A percentile compares a stretch with the other conserved stretches of the same genome.
phyloP scores from a whole-genome alignment of 257 asterid species.

The Vinca minor region DNA sequence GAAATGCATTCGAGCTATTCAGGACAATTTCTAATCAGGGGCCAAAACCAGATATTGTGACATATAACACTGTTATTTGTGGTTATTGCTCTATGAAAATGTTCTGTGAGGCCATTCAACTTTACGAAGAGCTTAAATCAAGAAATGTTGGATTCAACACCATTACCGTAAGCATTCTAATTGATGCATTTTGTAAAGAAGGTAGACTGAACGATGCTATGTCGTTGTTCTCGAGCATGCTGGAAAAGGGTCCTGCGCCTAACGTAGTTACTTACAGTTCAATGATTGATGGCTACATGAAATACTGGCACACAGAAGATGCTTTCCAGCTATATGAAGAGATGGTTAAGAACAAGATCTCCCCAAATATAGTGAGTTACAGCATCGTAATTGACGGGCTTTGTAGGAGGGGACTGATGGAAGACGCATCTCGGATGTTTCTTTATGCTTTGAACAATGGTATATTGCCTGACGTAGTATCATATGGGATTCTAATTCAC shows the following conservation, averaged over 20 bases:
- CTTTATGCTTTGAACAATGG: slow-evolving; percentile 25
- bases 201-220: slow-evolving; percentile 21
- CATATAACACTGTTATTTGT: slow-evolving; percentile 18
- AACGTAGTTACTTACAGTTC: slow-evolving; percentile 20
- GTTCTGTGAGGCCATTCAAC: slow-evolving; percentile 12
- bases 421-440: slow-evolving; percentile 19
- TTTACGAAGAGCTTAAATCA: slow-evolving; percentile 16
- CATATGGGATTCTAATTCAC: slow-evolving; percentile 31
- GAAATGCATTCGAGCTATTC: slow-evolving; percentile 31
- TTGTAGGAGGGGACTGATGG: slow-evolving; percentile 20
- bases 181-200: slow-evolving; percentile 15
- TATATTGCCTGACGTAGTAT: slow-evolving; percentile 28
- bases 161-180: neutral
- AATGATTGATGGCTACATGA: slow-evolving; percentile 25
- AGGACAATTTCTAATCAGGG: slow-evolving; percentile 16
- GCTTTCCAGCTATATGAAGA: slow-evolving; percentile 18
- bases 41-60: slow-evolving; percentile 12
- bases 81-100: slow-evolving; percentile 19
- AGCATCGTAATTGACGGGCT: slow-evolving; percentile 27
- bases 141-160: neutral
- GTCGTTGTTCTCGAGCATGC: slow-evolving; percentile 15
- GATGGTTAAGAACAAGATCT: slow-evolving; percentile 10
- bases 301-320: slow-evolving; percentile 10
- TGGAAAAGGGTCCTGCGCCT: slow-evolving; percentile 9
- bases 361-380: slow-evolving; percentile 18